Conservation (phyloP, 352 stramenopile genomes). For the Globisporangium spiculum region DNA sequence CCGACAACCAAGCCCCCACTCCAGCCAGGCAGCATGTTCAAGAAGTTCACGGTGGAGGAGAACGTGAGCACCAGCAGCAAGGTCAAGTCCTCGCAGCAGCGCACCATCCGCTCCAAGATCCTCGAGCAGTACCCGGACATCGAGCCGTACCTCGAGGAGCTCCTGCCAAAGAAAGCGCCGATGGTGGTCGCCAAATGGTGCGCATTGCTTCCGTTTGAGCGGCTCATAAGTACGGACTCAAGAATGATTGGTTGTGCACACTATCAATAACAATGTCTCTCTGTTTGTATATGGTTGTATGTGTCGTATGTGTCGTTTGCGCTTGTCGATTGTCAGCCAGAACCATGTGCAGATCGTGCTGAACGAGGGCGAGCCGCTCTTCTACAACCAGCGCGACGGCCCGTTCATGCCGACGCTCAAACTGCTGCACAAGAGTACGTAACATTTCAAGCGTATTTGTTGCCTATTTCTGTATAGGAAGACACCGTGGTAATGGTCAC, state of each 20-base stretch:
- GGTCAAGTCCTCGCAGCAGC: conserved; percentile 96
- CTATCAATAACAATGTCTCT: neutral
- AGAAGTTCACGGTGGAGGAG: conserved; percentile 92
- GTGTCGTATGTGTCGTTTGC: neutral
- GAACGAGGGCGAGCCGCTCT: conserved; percentile 89
- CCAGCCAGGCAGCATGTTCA: conserved; percentile 81
- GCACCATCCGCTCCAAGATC: conserved; percentile 93
- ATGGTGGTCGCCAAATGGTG: conserved; percentile 91
- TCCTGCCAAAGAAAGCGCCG: conserved; percentile 94
- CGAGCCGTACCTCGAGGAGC: conserved; percentile 82
- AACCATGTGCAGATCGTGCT: conserved; percentile 91
- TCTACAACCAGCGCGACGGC: conserved; percentile 96
- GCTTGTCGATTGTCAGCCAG: conserved; percentile 40
- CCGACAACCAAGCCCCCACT: neutral
- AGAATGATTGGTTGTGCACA: no score
- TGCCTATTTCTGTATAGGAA: neutral
- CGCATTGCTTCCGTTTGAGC: conserved; percentile 11
- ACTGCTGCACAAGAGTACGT: conserved; percentile 92
- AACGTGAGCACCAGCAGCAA: conserved; percentile 95
- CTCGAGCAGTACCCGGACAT: conserved; percentile 92
- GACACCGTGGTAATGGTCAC: neutral
- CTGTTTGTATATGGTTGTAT: neutral
- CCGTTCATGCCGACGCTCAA: conserved; percentile 96
- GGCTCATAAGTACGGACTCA: neutral
- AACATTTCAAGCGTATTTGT: neutral